These are phyloP conservation scores for Lasiosphaeris hirsuta DNA, from an alignment of 495 filamentous ascomycete species.

Conservation along the genomic window DNA sequence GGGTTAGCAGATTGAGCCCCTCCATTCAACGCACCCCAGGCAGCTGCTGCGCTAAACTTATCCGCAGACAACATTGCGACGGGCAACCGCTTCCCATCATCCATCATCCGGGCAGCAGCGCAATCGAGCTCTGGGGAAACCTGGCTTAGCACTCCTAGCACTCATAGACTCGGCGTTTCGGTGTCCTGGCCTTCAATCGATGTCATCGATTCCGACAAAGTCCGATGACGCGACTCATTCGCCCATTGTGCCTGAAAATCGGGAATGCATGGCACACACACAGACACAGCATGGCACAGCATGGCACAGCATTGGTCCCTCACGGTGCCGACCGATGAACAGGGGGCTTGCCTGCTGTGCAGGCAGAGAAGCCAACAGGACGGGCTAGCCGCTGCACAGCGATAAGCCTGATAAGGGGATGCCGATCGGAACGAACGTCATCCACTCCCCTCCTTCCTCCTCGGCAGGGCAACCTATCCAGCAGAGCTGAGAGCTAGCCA, in stretches of 20 bases:
- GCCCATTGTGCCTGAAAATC: slow-evolving; percentile 6
- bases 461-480: slow-evolving; percentile 51
- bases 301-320: no score
- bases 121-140: neutral
- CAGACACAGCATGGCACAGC: no score
- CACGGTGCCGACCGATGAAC: no score
- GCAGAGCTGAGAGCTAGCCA: no score
- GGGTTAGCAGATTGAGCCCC: no score
- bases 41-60: no score
- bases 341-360: neutral
- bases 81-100: no score
- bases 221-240: neutral
- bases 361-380: neutral
- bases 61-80: no score
- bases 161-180: neutral
- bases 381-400: neutral
- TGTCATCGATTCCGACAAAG: neutral
- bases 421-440: neutral
- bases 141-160: neutral
- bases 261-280: neutral
- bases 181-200: neutral
- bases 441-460: neutral
- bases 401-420: slow-evolving; percentile 1
- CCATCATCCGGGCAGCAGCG: no score
- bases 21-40: no score